Base-by-base conservation (phyloP, 257 asterid species). In the Nicotiana sylvestris region DNA sequence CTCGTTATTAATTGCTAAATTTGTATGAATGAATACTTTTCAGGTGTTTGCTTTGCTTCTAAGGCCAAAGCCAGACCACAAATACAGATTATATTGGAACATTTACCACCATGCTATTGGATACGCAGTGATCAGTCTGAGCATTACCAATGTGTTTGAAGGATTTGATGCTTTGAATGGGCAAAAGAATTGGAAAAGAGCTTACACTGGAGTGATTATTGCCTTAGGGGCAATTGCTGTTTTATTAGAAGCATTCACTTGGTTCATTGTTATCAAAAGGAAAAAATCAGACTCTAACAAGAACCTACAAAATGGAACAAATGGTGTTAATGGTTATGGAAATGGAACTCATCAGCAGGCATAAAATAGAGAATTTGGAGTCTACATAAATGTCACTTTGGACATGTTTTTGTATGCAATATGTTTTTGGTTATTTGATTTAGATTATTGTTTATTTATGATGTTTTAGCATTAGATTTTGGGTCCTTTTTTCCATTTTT, bases 51-150 rank as follows among this genome's bases (percentile, higher is more conserved):
- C 98, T 13, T 77, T 95, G 85, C 89, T 92, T 0, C 60, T 95
- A 81, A 83, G 98, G 89, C 98, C 98, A 10, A 93, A 92, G 91
- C 93, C 94, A 3, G 96, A 95, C 30, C 96, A 93, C 85, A 95
- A 95, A 53, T 91, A 57, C 85, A 91, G 98, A 86, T 6, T 88
- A 0, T 87, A 90, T 85, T 95, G 98, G 98, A 95, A 95, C 92
- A 77, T 95, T 11, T 95, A 95, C 91, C 98, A 95, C 57, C 87
- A 87, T 55, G 29, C 35, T 7, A 51, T 83, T 30, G 98, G 98
- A 3, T 95, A 93, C 89, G 12, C 87, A 0, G 94, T 91, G 2
- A 91, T 95, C 9, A 32, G 32, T 9, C 87, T 93, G 2, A 89
- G 93, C 88, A 93, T 94, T 56, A 66, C 78, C 17, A 94, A 94